Evolutionary conservation across 108 stramenopile genomes (phyloP), one percentile per base, ranked within the genome.

Genomic region (Skeletonema marinoi): DNA sequence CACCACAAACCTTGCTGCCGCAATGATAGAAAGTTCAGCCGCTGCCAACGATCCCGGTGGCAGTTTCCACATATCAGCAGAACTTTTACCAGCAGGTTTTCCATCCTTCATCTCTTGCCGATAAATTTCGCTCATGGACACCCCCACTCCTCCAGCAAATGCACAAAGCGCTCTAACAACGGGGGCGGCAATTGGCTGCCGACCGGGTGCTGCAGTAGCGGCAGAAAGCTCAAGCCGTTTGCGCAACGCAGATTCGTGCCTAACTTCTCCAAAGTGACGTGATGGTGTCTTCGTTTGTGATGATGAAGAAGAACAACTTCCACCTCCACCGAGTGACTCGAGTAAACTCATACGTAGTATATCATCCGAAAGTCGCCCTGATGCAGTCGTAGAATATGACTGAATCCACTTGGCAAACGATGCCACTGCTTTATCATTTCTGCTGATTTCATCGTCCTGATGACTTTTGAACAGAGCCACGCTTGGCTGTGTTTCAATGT

Each of bases 321-420:
- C 66, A 9, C 65, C 71, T 32, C 78, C 79, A 9, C 79, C 79
- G 7, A 80, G 51, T 44, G 79, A 80, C 32, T 80, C 66, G 13
- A 80, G 68, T 17, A 80, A 51, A 54, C 68, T 70, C 79, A 80
- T 73, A 16, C 79, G 79, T 10, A 80, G 68, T 8, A 80, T 54
- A 33, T 80, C 79, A 65, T 73, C 79, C 2, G 67, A 74, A 51
- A 80, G 38, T 19, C 39, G 62, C 17, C 72, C 79, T 29, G 62
- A 12, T 3, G 46, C n/a, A 11, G 32, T 61, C 25, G 71, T 73
- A 38, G 79, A 80, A 38, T 54, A 73, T 31, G 41, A 14, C 56
- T 65, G 64, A 30, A 80, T 67, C 79, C 79, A 80, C 31, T 54
- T 13, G 4, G 79, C 67, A 65, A 80, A 80, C 21, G 68, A 74